Base-by-base conservation (phyloP, 202 grass and related monocot species). In the Setaria viridis region DNA sequence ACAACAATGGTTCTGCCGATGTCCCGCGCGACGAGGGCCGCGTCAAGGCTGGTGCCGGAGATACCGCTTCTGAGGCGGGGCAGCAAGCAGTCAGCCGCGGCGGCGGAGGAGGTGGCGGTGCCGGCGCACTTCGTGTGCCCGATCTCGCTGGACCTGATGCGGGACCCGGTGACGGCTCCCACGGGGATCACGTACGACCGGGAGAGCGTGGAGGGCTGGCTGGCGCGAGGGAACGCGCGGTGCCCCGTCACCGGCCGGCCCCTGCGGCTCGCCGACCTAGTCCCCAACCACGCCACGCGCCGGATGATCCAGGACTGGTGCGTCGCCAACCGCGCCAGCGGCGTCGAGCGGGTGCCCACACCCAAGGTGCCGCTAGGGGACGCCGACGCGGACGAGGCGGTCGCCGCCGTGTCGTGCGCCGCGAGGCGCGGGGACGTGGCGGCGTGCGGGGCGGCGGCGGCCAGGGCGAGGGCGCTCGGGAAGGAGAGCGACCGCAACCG, bases 301-400 rank as follows among this genome's bases (percentile, higher is more conserved):
- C 67, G 93, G 33, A 80, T 97, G 80, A 97, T 97, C 69, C 95
- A 97, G 87, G 87, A 88, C 21, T 97, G 95, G 95, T 95, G 95
- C 88, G 88, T 94, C 33, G 84, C 92, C 35, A 91, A 90, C 82
- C 67, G 80, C 10, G 82, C 79, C 14, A 16, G 82, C 4, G 90
- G 90, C 11, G 75, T 89, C 32, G 88, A 93, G 79, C 86, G 89
- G 10, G 82, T 97, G 67, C 82, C 92, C 21, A 97, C 95, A 32
- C 95, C 95, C 29, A 74, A 67, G 33, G 91, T 80, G 16, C 95
- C 95, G 4, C 70, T 97, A 56, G 67, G n/a, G 0, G 78, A 78
- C 5, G 66, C 47, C 20, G 89, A 93, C 25, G 92, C 85, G 0
- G 85, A 79, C 15, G 89, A 91, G 1, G 82, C 79, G 11, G 53